Percentiles rank a stretch among this genome's conserved stretches.
These are phyloP conservation scores for Rhodomyrtus tomentosa DNA, from an alignment of 345 rosid species.

Conservation along the genomic window DNA sequence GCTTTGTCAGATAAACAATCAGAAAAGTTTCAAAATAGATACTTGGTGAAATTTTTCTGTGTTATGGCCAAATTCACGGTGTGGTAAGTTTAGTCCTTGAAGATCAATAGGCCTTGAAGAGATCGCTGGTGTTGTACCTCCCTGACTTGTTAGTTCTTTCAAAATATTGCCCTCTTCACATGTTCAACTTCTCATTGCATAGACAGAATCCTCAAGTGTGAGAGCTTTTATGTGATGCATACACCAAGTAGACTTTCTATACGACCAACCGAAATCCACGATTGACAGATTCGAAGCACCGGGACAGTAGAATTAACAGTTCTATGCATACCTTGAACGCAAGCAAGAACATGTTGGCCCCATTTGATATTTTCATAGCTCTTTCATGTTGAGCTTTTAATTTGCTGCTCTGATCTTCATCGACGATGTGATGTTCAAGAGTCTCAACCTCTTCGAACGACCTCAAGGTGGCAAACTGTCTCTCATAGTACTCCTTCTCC, in stretches of 20 bases:
- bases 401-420: not conserved
- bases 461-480: not conserved
- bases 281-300: not conserved
- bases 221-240: not conserved
- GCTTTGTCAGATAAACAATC: no score
- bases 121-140: not conserved
- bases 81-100: not conserved
- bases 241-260: not conserved
- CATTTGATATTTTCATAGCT: not conserved
- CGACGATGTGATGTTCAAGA: not conserved
- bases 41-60: not conserved
- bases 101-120: not conserved
- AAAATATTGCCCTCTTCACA: not conserved
- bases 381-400: not conserved
- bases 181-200: not conserved
- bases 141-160: not conserved
- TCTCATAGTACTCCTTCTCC: not conserved
- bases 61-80: not conserved
- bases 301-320: not conserved
- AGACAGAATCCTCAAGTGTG: not conserved
- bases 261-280: not conserved
- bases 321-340: not conserved
- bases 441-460: not conserved
- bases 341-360: not conserved
- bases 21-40: not conserved